Base-by-base conservation (phyloP, 192 early-diverging fungal species). In the Backusella liffmaniae region DNA sequence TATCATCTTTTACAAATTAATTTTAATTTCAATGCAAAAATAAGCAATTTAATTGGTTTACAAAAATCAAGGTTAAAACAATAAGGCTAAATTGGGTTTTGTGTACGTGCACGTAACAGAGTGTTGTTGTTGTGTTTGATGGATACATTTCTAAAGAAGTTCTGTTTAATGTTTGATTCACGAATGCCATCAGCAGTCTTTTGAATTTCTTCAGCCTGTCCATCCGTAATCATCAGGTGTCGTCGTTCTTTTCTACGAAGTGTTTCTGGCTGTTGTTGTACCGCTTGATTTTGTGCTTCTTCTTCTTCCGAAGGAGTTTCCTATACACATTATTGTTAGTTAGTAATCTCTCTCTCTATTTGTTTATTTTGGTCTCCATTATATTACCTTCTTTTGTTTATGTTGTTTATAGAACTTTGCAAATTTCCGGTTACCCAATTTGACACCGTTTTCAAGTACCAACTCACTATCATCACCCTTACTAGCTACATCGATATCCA, bases 351-450 rank as follows among this genome's bases (percentile, higher is more conserved):
- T 49, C 16, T 44, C 15, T 44, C 46, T 18, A 0, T 18, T 16
- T 49, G 0, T 49, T 6, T 49, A 3, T 49, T 6, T 49, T 6
- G 13, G 16, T 49, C 0, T 39, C 37, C 37, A 12, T 49, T 49
- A 49, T 49, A 49, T 49, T 65, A 30, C 34, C 34, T 67, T 67
- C 34, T 35, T 67, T 67, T 32, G 15, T 67, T 30, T 35, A 67
- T 67, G 2, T 67, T 73, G 70, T 41, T 77, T 77, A 73, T 72
- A 77, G 42, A 66, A 77, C 15, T 59, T 37, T 29, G 72, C 16
- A 7, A 65, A 26, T 46, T 62, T 32, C n/a, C 76, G 76, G 32
- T 77, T 70, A 67, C 76, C 76, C 23, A 77, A 18, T 6, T 70
- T 39, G 1, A 32, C 39, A 5, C 76, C 76, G 30, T 51, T 77